A percentile compares a stretch with the other conserved stretches of the same genome.
Evolutionary conservation across 2,329 filamentous ascomycete genomes (phyloP).

Genomic region (Pyrenophora teres): DNA sequence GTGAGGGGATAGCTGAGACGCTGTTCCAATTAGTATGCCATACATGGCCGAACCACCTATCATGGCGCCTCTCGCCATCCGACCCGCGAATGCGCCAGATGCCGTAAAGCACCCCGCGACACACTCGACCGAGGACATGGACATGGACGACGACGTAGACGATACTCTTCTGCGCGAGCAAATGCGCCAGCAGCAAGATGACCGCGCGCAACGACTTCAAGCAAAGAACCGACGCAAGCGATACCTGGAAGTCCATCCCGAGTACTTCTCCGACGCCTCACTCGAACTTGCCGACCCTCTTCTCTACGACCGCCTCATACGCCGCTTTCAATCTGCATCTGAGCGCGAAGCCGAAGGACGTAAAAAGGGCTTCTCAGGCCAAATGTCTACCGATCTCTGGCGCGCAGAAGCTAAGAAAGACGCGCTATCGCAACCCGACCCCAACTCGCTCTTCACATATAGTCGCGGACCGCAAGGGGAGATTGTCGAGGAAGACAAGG

Average conservation of each 20-base stretch:
- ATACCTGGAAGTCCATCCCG: slow-evolving; percentile 73
- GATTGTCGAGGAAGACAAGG: slow-evolving; percentile 62
- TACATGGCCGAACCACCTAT: slow-evolving; percentile 25
- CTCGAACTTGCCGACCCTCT: slow-evolving; percentile 74
- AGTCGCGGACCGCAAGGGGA: slow-evolving; percentile 58
- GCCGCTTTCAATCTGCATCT: slow-evolving; percentile 72
- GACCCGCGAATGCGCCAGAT: slow-evolving; percentile 23
- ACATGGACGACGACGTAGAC: slow-evolving; percentile 21
- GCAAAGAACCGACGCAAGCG: slow-evolving; percentile 77
- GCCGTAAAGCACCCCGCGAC: slow-evolving; percentile 8
- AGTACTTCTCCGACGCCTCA: slow-evolving; percentile 67
- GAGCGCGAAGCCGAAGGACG: slow-evolving; percentile 77
- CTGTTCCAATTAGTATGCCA: slow-evolving; percentile 25
- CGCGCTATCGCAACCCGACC: slow-evolving; percentile 61
- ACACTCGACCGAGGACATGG: slow-evolving; percentile 14
- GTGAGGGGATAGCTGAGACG: background rate
- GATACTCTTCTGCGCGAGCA: slow-evolving; percentile 17
- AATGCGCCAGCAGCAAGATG: slow-evolving; percentile 21
- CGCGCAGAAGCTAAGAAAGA: slow-evolving; percentile 77
- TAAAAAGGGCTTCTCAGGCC: slow-evolving; percentile 75
- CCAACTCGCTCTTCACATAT: slow-evolving; percentile 57
- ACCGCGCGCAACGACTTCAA: slow-evolving; percentile 51
- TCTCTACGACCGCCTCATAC: slow-evolving; percentile 79
- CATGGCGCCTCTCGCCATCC: slow-evolving; percentile 34
- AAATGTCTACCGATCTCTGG: slow-evolving; percentile 76